Evolutionary conservation across 306 rosid species (phyloP).

Genomic region (Cucurbita maxima): DNA sequence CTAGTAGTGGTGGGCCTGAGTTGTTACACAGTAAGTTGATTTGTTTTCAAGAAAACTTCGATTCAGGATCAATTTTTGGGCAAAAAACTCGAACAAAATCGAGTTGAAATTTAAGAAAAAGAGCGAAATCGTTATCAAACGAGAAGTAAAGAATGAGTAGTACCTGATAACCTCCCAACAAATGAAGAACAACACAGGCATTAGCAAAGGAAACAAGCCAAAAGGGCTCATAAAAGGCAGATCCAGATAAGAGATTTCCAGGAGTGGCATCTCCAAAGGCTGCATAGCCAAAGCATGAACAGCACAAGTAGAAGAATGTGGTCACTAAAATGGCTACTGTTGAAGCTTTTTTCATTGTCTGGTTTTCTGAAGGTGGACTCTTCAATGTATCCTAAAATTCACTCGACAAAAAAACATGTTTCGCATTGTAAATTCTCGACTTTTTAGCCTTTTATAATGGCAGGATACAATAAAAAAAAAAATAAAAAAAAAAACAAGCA

Average conservation of each 20-base stretch:
- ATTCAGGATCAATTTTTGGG: too few relatives aligned
- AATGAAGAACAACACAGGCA: conserved; percentile 68
- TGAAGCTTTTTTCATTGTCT: conserved; percentile 76
- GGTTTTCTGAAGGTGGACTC: conserved; percentile 69
- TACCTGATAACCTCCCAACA: conserved; percentile 96
- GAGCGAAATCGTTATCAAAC: too few relatives aligned
- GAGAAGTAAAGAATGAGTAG: too few relatives aligned
- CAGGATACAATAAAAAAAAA: too few relatives aligned
- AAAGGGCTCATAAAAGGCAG: conserved; percentile 66
- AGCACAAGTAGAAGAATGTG: conserved; percentile 75
- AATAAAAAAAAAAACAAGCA: too few relatives aligned
- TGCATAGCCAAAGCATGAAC: conserved; percentile 79
- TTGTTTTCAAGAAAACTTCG: too few relatives aligned
- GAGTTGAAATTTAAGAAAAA: too few relatives aligned
- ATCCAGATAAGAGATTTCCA: conserved; percentile 73
- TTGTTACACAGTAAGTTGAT: too few relatives aligned
- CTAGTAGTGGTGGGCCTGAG: too few relatives aligned
- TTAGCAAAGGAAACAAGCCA: conserved; percentile 85
- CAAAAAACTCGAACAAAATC: too few relatives aligned
- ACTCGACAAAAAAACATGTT: background rate
- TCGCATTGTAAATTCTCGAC: too few relatives aligned
- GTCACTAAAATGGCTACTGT: conserved; percentile 31
- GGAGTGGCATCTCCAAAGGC: conserved; percentile 77
- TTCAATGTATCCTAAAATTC: conserved; percentile 55
- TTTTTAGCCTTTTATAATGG: too few relatives aligned